Evolutionary conservation across 108 stramenopile genomes (phyloP).

Genomic region (Cyclotella choctawhatcheeana): DNA sequence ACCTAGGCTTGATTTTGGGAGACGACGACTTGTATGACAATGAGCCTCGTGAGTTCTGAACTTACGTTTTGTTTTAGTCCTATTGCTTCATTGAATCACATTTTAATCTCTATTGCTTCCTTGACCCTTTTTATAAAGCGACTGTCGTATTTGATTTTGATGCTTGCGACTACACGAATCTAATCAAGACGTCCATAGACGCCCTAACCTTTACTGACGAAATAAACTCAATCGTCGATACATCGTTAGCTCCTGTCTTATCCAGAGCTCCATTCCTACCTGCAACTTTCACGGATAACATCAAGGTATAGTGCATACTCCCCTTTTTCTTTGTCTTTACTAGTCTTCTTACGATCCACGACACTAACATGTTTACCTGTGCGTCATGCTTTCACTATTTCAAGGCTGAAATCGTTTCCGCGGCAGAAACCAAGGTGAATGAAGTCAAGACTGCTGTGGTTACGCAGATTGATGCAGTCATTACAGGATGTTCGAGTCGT

Average conservation of each 20-base stretch:
- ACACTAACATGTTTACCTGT: too few species aligned
- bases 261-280: background rate
- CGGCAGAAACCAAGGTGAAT: conserved; percentile 12
- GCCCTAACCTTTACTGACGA: conserved; percentile 16
- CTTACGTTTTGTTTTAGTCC: background rate
- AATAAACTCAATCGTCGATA: conserved; percentile 20
- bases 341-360: too few species aligned
- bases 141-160: conserved; percentile 34
- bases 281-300: conserved; percentile 1
- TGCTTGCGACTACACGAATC: conserved; percentile 15
- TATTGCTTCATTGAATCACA: background rate
- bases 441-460: background rate
- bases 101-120: background rate
- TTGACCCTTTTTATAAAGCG: background rate
- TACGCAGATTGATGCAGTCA: background rate
- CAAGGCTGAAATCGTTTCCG: background rate
- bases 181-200: conserved; percentile 10
- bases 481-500: background rate
- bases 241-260: background rate
- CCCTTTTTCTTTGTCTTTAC: too few species aligned
- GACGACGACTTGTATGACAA: conserved; percentile 30
- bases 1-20: conserved; percentile 10
- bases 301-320: too few species aligned
- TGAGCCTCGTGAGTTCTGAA: conserved; percentile 30
- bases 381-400: too few species aligned